Conservation (phyloP, 2,329 filamentous ascomycete species). For the Plectosphaerella cucumerina region DNA sequence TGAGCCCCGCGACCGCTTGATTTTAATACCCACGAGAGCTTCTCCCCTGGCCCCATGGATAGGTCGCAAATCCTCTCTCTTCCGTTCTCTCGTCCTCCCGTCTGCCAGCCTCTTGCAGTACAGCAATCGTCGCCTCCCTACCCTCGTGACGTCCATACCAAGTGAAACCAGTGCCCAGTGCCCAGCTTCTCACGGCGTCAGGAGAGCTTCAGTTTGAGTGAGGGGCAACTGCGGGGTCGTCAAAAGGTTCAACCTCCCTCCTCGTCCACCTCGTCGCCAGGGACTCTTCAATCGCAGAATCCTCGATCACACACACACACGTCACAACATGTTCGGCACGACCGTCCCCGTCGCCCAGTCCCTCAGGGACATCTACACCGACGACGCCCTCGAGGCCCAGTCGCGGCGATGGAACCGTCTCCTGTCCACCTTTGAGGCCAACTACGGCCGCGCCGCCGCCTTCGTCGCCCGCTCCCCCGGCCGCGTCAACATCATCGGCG, state of each 20-base stretch:
- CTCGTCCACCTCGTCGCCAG: constrained; percentile 5
- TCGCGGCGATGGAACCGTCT: constrained; percentile 72
- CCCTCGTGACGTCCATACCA: not conserved
- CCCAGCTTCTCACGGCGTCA: not conserved
- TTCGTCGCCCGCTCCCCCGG: constrained; percentile 90
- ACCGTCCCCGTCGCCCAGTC: constrained; percentile 71
- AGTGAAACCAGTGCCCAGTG: not conserved
- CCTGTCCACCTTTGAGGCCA: constrained; percentile 63
- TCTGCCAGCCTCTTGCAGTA: too few species aligned
- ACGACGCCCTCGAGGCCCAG: constrained; percentile 64
- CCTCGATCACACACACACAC: constrained; percentile 1
- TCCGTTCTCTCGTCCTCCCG: too few species aligned
- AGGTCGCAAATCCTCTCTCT: too few species aligned
- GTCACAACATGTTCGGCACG: constrained; percentile 39
- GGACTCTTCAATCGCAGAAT: constrained; percentile 3
- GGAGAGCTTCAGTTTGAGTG: constrained; percentile 8
- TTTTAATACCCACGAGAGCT: too few species aligned
- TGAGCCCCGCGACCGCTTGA: too few species aligned
- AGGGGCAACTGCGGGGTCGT: constrained; percentile 15
- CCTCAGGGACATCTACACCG: constrained; percentile 78
- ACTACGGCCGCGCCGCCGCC: constrained; percentile 66
- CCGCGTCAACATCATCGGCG: constrained; percentile 96
- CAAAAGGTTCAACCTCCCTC: constrained; percentile 7
- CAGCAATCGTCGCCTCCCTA: not conserved
- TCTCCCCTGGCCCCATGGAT: too few species aligned